Evolutionary conservation across 345 rosid genomes (phyloP), one percentile per base, ranked within the genome.

Genomic region (Aurinia saxatilis): DNA sequence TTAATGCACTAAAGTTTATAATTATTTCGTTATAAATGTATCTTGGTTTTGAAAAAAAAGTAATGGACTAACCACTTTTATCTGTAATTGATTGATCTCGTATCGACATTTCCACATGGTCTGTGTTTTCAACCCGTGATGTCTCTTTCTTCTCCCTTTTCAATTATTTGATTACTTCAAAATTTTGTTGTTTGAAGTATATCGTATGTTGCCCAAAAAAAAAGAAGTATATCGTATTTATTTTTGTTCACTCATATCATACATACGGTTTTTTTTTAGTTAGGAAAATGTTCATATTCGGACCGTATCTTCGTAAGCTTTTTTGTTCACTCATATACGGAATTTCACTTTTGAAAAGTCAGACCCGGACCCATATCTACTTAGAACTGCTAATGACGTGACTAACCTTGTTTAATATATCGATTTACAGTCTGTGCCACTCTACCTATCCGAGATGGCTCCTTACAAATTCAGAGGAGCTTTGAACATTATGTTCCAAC

Each of bases 401-500:
- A 65, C 18, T 66, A 21, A 61, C 62, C 63, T 2, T 60, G 31
- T 46, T 5, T 10, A 17, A 37, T 58, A 4, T 58, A 2, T 5
- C 17, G 54, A 54, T 37, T 60, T 73, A 65, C 96, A 93, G 97
- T 63, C 96, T 5, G 99, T 90, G 71, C 99, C 99, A 41, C 86
- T 93, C 2, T 93, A 93, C 74, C 81, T 93, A 11, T 93, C 99
- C 0, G 99, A 93, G 74, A 88, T 87, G 99, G 95, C 99, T 15
- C 99, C 99, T 1, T 90, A 93, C 92, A 87, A 50, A 73, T 93
- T 53, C 79, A 87, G 99, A 75, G 97, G 97, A 60, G 80, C 95
- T 5, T 60, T 93, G 35, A 93, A 93, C 85, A 87, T 87, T 3
- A 96, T 96, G 5, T 93, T 93, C 72, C 99, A 93, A 37, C 62